Conservation (phyloP, 2,329 filamentous ascomycete genomes). For the Blastomyces percursus region DNA sequence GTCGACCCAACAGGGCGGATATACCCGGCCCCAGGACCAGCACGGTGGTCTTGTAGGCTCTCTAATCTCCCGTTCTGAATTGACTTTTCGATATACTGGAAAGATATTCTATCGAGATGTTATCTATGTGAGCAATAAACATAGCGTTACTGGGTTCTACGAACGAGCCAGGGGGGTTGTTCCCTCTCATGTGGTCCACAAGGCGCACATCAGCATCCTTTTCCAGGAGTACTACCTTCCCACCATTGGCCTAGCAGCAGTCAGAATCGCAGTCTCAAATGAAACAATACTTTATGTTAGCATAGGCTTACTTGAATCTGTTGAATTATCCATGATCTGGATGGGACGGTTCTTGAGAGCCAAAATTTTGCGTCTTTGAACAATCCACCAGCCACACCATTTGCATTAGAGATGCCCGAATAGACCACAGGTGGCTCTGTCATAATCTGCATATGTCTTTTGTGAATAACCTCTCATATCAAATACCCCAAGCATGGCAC, state of each 20-base stretch:
- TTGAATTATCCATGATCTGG: slow-evolving; percentile 38
- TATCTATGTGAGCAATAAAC: slow-evolving; percentile 8
- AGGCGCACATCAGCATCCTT: slow-evolving; percentile 48
- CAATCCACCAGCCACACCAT: slow-evolving; percentile 22
- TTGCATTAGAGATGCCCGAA: slow-evolving; percentile 10
- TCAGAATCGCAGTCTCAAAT: slow-evolving; percentile 2
- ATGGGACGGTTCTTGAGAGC: slow-evolving; percentile 45
- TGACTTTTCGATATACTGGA: slow-evolving; percentile 47
- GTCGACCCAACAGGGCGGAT: slow-evolving; percentile 37
- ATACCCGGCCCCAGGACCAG: slow-evolving; percentile 35
- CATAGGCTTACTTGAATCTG: slow-evolving; percentile 32
- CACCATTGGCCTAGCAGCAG: slow-evolving; percentile 40
- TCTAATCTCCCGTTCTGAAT: slow-evolving; percentile 40
- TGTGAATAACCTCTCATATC: not conserved
- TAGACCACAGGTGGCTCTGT: slow-evolving; percentile 2
- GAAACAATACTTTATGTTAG: not conserved
- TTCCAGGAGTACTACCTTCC: slow-evolving; percentile 42
- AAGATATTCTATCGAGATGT: slow-evolving; percentile 38
- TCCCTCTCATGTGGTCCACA: slow-evolving; percentile 45
- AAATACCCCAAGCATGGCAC: not conserved
- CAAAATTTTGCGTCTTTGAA: slow-evolving; percentile 49
- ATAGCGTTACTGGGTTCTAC: slow-evolving; percentile 13
- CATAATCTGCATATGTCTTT: not conserved
- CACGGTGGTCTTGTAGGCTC: slow-evolving; percentile 38
- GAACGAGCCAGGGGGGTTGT: slow-evolving; percentile 38